Evolutionary conservation across 495 filamentous ascomycete species (phyloP).

Genomic region (Staphylotrichum longicolle): DNA sequence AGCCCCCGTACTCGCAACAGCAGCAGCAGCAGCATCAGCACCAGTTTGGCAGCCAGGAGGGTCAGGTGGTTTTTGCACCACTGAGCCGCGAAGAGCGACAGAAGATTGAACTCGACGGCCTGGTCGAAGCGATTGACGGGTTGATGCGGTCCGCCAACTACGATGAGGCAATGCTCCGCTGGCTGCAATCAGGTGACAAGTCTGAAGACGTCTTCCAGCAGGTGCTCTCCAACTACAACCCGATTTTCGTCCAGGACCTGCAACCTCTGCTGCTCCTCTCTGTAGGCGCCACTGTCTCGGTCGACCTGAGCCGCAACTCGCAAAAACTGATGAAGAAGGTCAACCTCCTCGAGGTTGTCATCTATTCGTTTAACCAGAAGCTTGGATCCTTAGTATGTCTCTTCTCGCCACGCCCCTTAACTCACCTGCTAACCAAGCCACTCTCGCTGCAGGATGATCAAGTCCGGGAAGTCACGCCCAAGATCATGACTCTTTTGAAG

Average conservation of each 20-base stretch:
- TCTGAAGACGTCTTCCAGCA: conserved; percentile 79
- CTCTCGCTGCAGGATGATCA: conserved; percentile 61
- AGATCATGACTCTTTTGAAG: conserved; percentile 70
- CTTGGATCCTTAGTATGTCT: conserved; percentile 49
- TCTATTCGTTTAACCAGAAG: conserved; percentile 49
- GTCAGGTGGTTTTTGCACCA: conserved; percentile 37
- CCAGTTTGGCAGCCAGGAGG: conserved; percentile 31
- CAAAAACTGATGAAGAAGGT: conserved; percentile 57
- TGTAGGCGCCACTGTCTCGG: conserved; percentile 75
- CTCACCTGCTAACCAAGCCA: conserved; percentile 20
- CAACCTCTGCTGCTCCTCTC: conserved; percentile 78
- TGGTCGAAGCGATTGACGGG: conserved; percentile 62
- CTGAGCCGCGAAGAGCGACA: conserved; percentile 40
- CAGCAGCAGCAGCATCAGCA: conserved; percentile 24
- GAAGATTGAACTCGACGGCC: conserved; percentile 60
- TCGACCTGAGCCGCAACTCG: conserved; percentile 58
- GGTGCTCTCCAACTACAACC: conserved; percentile 71
- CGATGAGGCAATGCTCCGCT: conserved; percentile 68
- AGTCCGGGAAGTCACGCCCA: conserved; percentile 67
- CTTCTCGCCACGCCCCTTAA: not conserved
- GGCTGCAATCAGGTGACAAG: conserved; percentile 75
- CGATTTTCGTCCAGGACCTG: conserved; percentile 66
- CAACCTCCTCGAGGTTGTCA: conserved; percentile 71
- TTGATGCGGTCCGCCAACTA: conserved; percentile 63
- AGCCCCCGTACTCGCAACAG: conserved; percentile 20